These are phyloP conservation scores for Elongisporangium undulatum DNA, from an alignment of 352 stramenopile genomes.

Conservation along the genomic window DNA sequence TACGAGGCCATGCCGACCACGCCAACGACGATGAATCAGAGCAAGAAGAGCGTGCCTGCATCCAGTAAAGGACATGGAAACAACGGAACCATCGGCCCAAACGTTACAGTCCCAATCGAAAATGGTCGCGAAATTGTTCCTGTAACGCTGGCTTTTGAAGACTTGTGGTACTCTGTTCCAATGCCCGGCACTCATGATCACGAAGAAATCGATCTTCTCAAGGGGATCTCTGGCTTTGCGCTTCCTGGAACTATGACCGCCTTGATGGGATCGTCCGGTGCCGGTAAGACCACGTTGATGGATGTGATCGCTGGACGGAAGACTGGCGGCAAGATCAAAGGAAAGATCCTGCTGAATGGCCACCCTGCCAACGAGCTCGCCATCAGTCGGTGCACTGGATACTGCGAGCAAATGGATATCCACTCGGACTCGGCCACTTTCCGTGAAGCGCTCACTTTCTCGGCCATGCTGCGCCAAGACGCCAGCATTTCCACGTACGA, in stretches of 20 bases:
- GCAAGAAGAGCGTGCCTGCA: background rate
- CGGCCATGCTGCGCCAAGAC: conserved; percentile 69
- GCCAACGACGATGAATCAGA: conserved; percentile 14
- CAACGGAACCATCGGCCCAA: no score
- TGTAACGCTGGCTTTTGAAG: conserved; percentile 40
- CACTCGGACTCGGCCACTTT: conserved; percentile 88
- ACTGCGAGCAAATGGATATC: conserved; percentile 82
- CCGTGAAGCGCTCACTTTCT: conserved; percentile 88
- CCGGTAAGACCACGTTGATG: conserved; percentile 93
- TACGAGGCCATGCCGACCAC: no score
- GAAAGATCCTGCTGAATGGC: conserved; percentile 61
- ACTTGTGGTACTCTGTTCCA: conserved; percentile 55
- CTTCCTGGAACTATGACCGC: conserved; percentile 61
- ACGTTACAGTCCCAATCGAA: no score
- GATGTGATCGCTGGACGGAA: conserved; percentile 93
- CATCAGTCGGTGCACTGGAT: conserved; percentile 41
- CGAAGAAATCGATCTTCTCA: conserved; percentile 78
- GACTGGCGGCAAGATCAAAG: conserved; percentile 68
- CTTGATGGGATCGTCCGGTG: conserved; percentile 68
- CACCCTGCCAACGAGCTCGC: conserved; percentile 39
- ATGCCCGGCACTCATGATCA: conserved; percentile 29
- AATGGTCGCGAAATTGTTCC: conserved; percentile 20
- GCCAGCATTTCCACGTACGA: conserved; percentile 5
- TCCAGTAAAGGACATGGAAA: no score
- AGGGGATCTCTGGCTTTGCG: conserved; percentile 65